Base-by-base conservation (phyloP, 805 yeast species). In the Starmerella sp. region DNA sequence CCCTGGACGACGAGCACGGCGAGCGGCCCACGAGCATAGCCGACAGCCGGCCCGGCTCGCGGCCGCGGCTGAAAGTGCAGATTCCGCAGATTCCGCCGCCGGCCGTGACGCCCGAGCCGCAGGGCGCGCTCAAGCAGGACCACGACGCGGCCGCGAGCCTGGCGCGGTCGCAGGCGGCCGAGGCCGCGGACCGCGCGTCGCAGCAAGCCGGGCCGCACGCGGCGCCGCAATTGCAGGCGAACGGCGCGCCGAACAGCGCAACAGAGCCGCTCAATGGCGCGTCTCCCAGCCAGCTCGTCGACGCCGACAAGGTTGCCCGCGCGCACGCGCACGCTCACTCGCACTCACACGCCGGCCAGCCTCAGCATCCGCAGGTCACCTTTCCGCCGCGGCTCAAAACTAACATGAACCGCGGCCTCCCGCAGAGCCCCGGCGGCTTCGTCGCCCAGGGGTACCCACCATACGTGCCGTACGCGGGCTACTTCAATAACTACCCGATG, bases 11-110 rank as follows among this genome's bases (percentile, higher is more conserved):
- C 7, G 49, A 46, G n/a, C 49, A 17, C 15, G 31, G n/a, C 10
- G 49, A 34, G 14, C 38, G 31, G 9, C 30, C 32, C 5, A 29
- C 31, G 6, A 22, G 49, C 22, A 32, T 46, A 14, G 6, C 39
- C 30, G 39, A 28, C 6, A 47, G 39, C 49, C 43, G 37, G 17
- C 14, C 46, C 34, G 15, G 52, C n/a, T 35, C 59, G 54, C 60
- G 72, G 43, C 74, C 74, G 6, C 69, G 69, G 50, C 64, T 71
- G 11, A 71, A 68, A 56, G 71, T 71, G 10, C 69, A 67, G 45
- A 71, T 71, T 41, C 74, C 74, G n/a, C 48, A 53, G 51, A 30
- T 46, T 34, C 49, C 38, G 30, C 39, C 36, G 13, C 37, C 38
- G 4, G 34, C 17, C 3, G 49, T 13, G 14, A 46, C 49, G 30